These are phyloP conservation scores for Metarhizium robertsii DNA, from an alignment of 2,329 filamentous ascomycete species.

Conservation along the genomic window DNA sequence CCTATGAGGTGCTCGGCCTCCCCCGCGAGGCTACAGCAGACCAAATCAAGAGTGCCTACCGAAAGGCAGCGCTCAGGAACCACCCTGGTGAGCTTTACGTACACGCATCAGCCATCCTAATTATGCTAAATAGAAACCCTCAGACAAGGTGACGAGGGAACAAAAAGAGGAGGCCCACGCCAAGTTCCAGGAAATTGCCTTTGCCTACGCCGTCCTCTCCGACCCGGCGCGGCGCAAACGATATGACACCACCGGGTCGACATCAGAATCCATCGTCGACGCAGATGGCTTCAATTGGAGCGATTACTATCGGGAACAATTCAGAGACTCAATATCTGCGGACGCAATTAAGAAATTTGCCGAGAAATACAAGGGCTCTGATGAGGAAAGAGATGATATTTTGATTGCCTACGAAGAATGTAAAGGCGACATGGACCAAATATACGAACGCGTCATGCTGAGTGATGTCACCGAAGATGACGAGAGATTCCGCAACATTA, in stretches of 20 bases:
- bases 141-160: slow-evolving; percentile 66
- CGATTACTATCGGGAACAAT: slow-evolving; percentile 82
- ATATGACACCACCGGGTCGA: slow-evolving; percentile 87
- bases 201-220: slow-evolving; percentile 89
- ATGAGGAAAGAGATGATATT: slow-evolving; percentile 74
- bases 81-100: slow-evolving; percentile 60
- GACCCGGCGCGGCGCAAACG: slow-evolving; percentile 70
- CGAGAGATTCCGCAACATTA: slow-evolving; percentile 69
- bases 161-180: slow-evolving; percentile 65
- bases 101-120: too few relatives aligned
- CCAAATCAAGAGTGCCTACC: slow-evolving; percentile 84
- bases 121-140: not conserved
- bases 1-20: slow-evolving; percentile 72
- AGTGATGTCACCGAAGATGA: slow-evolving; percentile 80
- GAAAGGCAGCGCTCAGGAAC: slow-evolving; percentile 77
- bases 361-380: slow-evolving; percentile 70
- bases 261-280: slow-evolving; percentile 70
- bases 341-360: slow-evolving; percentile 70
- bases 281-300: slow-evolving; percentile 81
- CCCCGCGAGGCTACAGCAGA: slow-evolving; percentile 62
- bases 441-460: slow-evolving; percentile 82
- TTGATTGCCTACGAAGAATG: slow-evolving; percentile 63
- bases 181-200: slow-evolving; percentile 83
- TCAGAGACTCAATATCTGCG: slow-evolving; percentile 62
- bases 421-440: slow-evolving; percentile 63